Percentiles rank a stretch among this genome's conserved stretches.
Conservation (phyloP, 2,329 filamentous ascomycete genomes). For the Neopestalotiopsis clavispora region DNA sequence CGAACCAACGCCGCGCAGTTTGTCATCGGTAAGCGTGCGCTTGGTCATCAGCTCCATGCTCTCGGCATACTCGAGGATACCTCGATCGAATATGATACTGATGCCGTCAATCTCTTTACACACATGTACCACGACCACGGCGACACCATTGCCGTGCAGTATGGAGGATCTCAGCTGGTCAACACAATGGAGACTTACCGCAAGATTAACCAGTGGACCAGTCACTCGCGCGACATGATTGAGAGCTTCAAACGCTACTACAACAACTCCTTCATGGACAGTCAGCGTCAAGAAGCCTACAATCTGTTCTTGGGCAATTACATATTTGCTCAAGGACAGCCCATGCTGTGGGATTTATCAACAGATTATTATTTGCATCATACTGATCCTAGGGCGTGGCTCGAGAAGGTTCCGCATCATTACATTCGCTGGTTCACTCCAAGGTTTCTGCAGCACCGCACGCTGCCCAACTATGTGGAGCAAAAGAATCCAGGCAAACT, state of each 20-base stretch:
- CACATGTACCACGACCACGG: constrained; percentile 99
- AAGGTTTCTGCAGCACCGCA: constrained; percentile 67
- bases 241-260: constrained; percentile 99
- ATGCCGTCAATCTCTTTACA: constrained; percentile 94
- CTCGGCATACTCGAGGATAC: constrained; percentile 83
- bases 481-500: constrained; percentile 41
- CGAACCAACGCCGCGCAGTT: constrained; percentile 98
- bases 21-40: constrained; percentile 91
- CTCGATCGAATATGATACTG: constrained; percentile 88
- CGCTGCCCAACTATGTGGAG: constrained; percentile 55
- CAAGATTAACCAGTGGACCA: constrained; percentile 99
- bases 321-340: constrained; percentile 82
- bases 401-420: constrained; percentile 63
- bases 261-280: constrained; percentile 97
- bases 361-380: constrained; percentile 98
- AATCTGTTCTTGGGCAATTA: constrained; percentile 98
- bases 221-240: constrained; percentile 96
- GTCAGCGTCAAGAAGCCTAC: constrained; percentile 97
- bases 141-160: constrained; percentile 96
- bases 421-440: constrained; percentile 93
- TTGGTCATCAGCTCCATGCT: constrained; percentile 90
- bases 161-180: constrained; percentile 94
- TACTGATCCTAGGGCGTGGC: constrained; percentile 77
- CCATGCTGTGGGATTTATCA: constrained; percentile 94
- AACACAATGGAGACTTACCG: constrained; percentile 99